Evolutionary conservation across 1,284 basidiomycete species (phyloP), one percentile per base, ranked within the genome.

Genomic region (Rhodotorula sp.): DNA sequence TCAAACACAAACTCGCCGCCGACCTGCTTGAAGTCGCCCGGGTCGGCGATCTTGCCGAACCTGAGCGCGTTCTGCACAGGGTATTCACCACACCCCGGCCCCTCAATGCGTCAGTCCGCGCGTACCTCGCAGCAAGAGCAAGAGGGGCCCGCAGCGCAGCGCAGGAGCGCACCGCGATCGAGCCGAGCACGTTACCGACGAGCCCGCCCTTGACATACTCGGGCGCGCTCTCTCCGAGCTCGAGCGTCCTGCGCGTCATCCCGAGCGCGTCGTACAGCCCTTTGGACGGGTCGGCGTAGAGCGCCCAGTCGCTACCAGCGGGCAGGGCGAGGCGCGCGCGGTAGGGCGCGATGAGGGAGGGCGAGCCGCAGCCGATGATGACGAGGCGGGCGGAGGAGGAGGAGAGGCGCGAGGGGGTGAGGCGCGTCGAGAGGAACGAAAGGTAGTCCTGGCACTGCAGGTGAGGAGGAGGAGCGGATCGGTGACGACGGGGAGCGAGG

Each of bases 331-430:
- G 64, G 12, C 61, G 59, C 0, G 82, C 79, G 62, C 83, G 81
- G 79, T 90, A 90, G n/a, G 79, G 75, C 55, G 83, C 78, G 66
- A 89, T 87, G 17, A 85, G 81, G 36, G 84, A 76, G 83, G 85
- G 87, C 39, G 87, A 85, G 3, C 89, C 89, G 74, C 88, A 89
- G 5, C 89, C 88, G 54, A 90, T 81, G 36, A 90, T 78, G 3
- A 51, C n/a, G 50, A 51, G 50, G 7, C n/a, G n/a, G n/a, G n/a
- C n/a, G n/a, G n/a, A n/a, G n/a, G n/a, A n/a, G n/a, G n/a, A n/a
- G n/a, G n/a, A n/a, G n/a, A n/a, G n/a, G n/a, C n/a, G n/a, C n/a
- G n/a, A n/a, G n/a, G n/a, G n/a, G n/a, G n/a, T n/a, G 44, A 61
- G 59, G 27, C 48, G 39, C 4, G 55, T 25, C 7, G 83, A 80